Conservation (phyloP, 306 rosid genomes). For the Rubus idaeus region DNA sequence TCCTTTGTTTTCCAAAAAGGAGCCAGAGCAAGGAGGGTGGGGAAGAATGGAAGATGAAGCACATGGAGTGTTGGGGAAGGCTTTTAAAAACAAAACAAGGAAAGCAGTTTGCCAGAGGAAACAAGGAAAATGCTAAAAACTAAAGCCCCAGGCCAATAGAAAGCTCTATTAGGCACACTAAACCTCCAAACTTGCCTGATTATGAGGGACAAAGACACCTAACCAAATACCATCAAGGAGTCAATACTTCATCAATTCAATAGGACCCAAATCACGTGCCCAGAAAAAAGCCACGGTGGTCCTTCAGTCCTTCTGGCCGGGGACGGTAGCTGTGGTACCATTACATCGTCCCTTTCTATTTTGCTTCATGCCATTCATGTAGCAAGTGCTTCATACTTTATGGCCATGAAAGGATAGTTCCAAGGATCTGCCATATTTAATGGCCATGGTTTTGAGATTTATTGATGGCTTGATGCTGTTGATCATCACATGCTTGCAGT, state of each 20-base stretch:
- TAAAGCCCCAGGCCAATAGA: conserved; percentile 9
- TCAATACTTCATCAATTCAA: background rate
- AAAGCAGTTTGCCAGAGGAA: conserved; percentile 15
- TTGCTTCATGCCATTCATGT: background rate
- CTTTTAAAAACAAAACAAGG: conserved; percentile 24
- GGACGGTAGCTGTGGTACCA: background rate
- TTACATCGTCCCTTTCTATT: background rate
- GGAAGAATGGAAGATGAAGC: conserved; percentile 38
- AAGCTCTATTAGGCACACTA: conserved; percentile 2
- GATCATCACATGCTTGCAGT: conserved; percentile 36
- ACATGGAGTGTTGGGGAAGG: conserved; percentile 68
- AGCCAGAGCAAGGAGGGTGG: conserved; percentile 36
- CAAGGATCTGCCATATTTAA: conserved; percentile 6
- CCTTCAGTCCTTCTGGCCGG: conserved; percentile 8
- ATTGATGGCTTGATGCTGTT: background rate
- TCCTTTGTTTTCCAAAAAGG: conserved; percentile 52
- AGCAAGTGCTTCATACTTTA: background rate
- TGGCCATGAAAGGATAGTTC: background rate
- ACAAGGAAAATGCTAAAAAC: conserved; percentile 13
- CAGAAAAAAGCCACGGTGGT: conserved; percentile 10
- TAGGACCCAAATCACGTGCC: conserved; percentile 55
- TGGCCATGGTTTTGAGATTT: background rate
- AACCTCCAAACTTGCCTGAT: background rate
- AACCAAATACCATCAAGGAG: background rate
- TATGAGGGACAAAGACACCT: conserved; percentile 13